phyloP scores from a whole-genome alignment of 1,284 basidiomycete species.

The Trichosporon sp. region DNA sequence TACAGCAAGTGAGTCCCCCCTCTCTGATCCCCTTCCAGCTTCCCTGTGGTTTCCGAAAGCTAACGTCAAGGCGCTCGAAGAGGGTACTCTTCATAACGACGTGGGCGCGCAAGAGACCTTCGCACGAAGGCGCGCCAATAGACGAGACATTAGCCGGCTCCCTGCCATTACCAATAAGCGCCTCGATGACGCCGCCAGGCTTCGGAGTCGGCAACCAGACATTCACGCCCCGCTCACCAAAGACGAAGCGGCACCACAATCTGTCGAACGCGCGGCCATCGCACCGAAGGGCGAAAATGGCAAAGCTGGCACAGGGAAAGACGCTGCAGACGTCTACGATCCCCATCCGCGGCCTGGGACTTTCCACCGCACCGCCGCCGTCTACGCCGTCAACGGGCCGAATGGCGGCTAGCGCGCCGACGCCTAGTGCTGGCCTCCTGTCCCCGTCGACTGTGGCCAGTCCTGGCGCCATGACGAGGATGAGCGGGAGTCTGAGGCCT shows the following conservation, averaged over 20 bases:
- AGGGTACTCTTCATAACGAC: conserved; percentile 87
- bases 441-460: conserved; percentile 12
- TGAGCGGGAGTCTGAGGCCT: conserved; percentile 33
- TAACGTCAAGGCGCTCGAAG: conserved; percentile 56
- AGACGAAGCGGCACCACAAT: conserved; percentile 20
- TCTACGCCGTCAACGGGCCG: conserved; percentile 7
- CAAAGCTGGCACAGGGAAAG: conserved; percentile 13
- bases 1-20: conserved; percentile 72
- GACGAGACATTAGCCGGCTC: conserved; percentile 15
- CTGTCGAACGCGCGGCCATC: conserved; percentile 21
- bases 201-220: conserved; percentile 12
- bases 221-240: conserved; percentile 9
- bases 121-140: conserved; percentile 12
- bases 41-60: background rate
- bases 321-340: conserved; percentile 32
- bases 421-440: conserved; percentile 10
- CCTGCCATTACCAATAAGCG: conserved; percentile 35
- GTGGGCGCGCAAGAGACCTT: conserved; percentile 68
- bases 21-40: too few relatives aligned
- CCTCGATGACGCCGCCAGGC: conserved; percentile 27
- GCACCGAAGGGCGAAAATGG: conserved; percentile 24
- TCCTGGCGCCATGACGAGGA: conserved; percentile 25
- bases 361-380: conserved; percentile 3
- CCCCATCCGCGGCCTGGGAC: conserved; percentile 35
- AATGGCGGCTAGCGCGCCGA: conserved; percentile 25